Conservation (phyloP, 1,139 yeast genomes). For the Suhomyces wounanorum region DNA sequence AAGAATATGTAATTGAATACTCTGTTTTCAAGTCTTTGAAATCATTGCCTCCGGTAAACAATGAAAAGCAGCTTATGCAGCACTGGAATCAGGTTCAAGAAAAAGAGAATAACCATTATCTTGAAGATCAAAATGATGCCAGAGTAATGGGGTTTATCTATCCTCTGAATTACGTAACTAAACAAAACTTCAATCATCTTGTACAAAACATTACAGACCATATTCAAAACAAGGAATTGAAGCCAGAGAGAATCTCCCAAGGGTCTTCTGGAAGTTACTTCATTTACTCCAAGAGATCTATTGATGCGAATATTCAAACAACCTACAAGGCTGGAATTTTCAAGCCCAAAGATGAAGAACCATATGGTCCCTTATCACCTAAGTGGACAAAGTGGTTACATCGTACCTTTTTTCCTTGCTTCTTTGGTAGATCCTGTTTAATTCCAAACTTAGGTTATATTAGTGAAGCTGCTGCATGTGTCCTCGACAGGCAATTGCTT, state of each 20-base stretch:
- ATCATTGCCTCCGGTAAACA: conserved; percentile 21
- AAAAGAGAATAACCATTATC: not conserved
- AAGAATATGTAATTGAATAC: conserved; percentile 43
- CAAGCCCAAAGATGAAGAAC: conserved; percentile 82
- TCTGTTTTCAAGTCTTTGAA: conserved; percentile 51
- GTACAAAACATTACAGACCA: conserved; percentile 45
- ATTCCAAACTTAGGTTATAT: conserved; percentile 75
- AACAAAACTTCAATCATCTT: conserved; percentile 34
- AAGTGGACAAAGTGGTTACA: conserved; percentile 84
- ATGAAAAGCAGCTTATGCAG: conserved; percentile 20
- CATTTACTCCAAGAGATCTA: conserved; percentile 32
- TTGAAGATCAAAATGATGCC: conserved; percentile 9
- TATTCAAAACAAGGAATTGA: conserved; percentile 33
- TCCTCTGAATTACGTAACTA: conserved; percentile 33
- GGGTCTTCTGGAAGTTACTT: conserved; percentile 80
- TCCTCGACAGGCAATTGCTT: conserved; percentile 59
- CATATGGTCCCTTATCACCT: conserved; percentile 76
- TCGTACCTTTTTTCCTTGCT: conserved; percentile 73
- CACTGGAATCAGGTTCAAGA: conserved; percentile 19
- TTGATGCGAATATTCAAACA: conserved; percentile 3
- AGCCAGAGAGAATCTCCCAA: conserved; percentile 57
- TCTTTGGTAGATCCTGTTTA: conserved; percentile 72
- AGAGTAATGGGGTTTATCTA: conserved; percentile 9
- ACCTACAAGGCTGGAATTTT: conserved; percentile 54
- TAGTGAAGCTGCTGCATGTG: conserved; percentile 72